Base-by-base conservation (phyloP, 345 rosid species). In the Conringia planisiliqua region DNA sequence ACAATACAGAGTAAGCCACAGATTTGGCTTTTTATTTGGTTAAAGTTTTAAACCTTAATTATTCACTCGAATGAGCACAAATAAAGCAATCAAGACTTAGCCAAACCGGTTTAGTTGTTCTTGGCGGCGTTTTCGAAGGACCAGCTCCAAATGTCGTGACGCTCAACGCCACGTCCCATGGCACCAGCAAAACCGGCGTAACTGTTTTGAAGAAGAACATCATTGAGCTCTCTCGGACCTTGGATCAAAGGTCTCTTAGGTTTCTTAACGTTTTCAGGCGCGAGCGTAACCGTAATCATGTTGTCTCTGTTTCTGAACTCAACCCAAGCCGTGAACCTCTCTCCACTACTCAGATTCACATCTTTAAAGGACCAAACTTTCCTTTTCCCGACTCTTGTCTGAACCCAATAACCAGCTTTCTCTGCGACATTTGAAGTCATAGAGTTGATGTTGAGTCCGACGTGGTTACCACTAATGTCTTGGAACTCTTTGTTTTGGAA, bases 381-480 rank as follows among this genome's bases (percentile, higher is more conserved):
- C 4, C 76, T 77, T 20, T 71, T 71, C 6, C 76, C 76, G 7
- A 77, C 62, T 10, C 38, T 64, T 10, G 72, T 65, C 76, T 70
- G 80, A 56, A 77, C 80, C 76, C 76, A 77, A 0, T 77, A 71
- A 20, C 80, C 76, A 63, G 80, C 80, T 64, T 70, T 30, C 38
- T 18, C 54, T n/a, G 75, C 60, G 7, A 59, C 78, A 30, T 64
- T 26, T 27, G 81, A 77, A 60, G 62, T 55, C 22, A 81, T 39
- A 17, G 84, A 74, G 29, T 83, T 77, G 60, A 82, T 44, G 61
- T 78, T 80, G 9, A 76, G 3, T 33, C 87, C 83, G 3, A 85
- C 83, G 65, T 79, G 86, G 77, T 83, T 81, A 17, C 77, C 76
- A 30, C 62, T 77, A 32, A 83, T 64, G 62, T 80, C 82, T 13